These are phyloP conservation scores for Juncus effusus DNA, from an alignment of 176 grass and related monocot species.

Conservation along the genomic window DNA sequence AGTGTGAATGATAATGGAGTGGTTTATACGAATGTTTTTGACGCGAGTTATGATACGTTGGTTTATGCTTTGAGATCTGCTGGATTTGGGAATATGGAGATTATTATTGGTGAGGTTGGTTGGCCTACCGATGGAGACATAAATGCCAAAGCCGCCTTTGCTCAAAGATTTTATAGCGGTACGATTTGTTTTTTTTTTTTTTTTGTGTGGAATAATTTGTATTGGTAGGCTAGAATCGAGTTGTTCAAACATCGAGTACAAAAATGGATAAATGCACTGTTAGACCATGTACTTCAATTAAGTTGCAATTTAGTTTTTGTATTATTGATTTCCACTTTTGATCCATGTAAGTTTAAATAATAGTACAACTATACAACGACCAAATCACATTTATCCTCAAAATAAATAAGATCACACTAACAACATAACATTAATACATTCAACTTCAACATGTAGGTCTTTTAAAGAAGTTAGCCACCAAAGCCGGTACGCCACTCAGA, in stretches of 20 bases:
- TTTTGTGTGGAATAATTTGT: neutral
- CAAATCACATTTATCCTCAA: too few species aligned
- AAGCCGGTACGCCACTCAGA: slow-evolving; percentile 53
- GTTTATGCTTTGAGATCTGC: slow-evolving; percentile 38
- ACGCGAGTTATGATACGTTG: slow-evolving; percentile 76
- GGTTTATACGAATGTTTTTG: slow-evolving; percentile 84
- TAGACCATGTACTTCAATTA: too few species aligned
- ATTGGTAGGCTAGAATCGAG: too few species aligned
- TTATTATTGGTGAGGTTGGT: slow-evolving; percentile 69
- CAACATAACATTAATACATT: too few species aligned
- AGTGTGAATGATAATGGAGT: slow-evolving; percentile 47
- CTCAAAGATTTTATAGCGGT: slow-evolving; percentile 49
- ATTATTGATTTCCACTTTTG: too few species aligned
- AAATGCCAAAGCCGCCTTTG: slow-evolving; percentile 37
- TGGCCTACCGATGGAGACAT: slow-evolving; percentile 70
- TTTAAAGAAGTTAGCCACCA: slow-evolving; percentile 39
- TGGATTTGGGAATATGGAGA: slow-evolving; percentile 35
- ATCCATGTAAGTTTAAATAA: too few species aligned
- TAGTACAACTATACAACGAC: too few species aligned
- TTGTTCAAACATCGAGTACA: too few species aligned
- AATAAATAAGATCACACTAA: too few species aligned
- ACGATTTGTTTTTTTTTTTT: neutral
- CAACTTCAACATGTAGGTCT: slow-evolving; percentile 24
- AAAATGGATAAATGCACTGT: too few species aligned
- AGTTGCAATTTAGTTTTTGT: too few species aligned